Percentiles rank a stretch among this genome's conserved stretches.
phyloP scores from a whole-genome alignment of 1,284 basidiomycete genomes.

The Moesziomyces parantarcticus region DNA sequence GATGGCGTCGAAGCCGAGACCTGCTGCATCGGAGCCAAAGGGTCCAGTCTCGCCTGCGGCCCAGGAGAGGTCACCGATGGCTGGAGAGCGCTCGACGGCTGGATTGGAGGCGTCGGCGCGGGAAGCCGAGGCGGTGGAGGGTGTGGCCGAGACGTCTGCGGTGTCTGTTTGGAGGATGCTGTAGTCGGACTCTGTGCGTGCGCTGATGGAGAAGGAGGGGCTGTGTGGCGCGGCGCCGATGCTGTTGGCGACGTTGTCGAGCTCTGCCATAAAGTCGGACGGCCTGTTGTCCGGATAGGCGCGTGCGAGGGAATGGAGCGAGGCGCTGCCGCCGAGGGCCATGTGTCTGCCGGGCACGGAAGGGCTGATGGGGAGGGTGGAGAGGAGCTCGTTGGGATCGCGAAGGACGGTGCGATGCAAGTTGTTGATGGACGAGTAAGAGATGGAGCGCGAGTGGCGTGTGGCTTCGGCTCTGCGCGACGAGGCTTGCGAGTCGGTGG shows the following conservation, averaged over 20 bases:
- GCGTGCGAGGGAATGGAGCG: conserved; percentile 39
- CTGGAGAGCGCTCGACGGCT: conserved; percentile 33
- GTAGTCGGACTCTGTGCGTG: conserved; percentile 51
- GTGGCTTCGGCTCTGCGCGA: conserved; percentile 18
- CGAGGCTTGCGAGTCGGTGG: conserved; percentile 5
- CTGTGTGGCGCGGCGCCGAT: conserved; percentile 38
- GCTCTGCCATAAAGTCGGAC: conserved; percentile 39
- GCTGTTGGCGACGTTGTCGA: conserved; percentile 27
- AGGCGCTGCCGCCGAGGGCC: conserved; percentile 32
- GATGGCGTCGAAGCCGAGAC: conserved; percentile 16
- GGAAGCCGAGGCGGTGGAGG: conserved; percentile 17
- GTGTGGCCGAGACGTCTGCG: conserved; percentile 12
- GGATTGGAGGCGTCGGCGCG: conserved; percentile 1
- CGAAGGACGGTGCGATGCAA: conserved; percentile 26
- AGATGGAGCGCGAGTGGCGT: conserved; percentile 61
- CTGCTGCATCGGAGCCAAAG: conserved; percentile 34
- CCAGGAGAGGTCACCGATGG: conserved; percentile 61
- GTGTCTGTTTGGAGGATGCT: conserved; percentile 35
- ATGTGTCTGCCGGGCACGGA: conserved; percentile 29
- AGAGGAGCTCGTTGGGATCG: conserved; percentile 22
- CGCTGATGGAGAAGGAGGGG: conserved; percentile 57
- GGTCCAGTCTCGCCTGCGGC: conserved; percentile 61
- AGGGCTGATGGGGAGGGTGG: conserved; percentile 32
- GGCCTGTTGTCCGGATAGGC: conserved; percentile 24
- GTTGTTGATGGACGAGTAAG: conserved; percentile 56